Base-by-base conservation (phyloP, 768 basidiomycete species). In the Calocybe cyanea region DNA sequence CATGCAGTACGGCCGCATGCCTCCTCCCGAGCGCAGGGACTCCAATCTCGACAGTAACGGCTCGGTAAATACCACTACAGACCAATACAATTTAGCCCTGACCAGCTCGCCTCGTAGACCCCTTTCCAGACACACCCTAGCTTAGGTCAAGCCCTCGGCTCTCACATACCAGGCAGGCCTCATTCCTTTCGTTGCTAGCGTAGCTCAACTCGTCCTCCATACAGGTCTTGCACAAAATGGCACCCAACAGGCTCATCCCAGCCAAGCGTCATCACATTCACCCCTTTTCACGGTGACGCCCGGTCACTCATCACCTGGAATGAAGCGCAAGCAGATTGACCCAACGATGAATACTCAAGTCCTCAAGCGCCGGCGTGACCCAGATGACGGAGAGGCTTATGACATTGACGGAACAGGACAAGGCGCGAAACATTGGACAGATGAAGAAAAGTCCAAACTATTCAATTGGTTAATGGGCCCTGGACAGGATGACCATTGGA, bases 341-440 rank as follows among this genome's bases (percentile, higher is more conserved):
- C 43, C 45, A 36, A 35, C 61, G 32, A 55, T 67, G 40, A 59
- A 44, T 41, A 51, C 65, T 15, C 67, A 69, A 46, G 61, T 67
- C 21, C 63, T 63, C 52, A 78, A 77, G 64, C 70, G 77, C 36
- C 70, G 76, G 28, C 65, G 74, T 35, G 73, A 73, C 30, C 56
- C 60, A n/a, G 71, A 70, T 43, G 71, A 75, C 17, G 44, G 52
- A 5, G 67, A 72, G 41, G 55, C 53, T 35, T 74, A 68, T 50
- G 77, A 80, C 54, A 60, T 72, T 23, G 75, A 76, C 41, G 70
- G 73, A 43, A 60, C 62, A 7, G 73, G 66, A 3, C 76, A 78
- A 49, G 87, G 87, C 19, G 83, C 87, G 1, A 88, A 88, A 54
- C 87, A 90, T 55, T 90, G 87, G 87, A 85, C 85, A 0, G 87